Percentiles rank a stretch among this genome's conserved stretches.
phyloP scores from a whole-genome alignment of 768 basidiomycete genomes.

The Cyathus striatus region DNA sequence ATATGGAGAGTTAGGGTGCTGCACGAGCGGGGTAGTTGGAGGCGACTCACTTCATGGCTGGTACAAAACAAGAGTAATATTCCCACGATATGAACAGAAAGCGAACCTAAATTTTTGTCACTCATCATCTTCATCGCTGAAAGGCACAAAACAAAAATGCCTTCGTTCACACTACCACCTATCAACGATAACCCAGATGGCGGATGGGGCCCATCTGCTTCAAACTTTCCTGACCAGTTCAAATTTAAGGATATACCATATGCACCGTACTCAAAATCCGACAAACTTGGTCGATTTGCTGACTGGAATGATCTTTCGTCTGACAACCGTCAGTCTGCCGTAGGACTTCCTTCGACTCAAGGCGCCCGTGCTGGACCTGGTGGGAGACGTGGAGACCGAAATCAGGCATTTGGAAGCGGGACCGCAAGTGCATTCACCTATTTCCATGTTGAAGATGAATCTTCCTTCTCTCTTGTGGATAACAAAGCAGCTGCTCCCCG shows the following conservation, averaged over 20 bases:
- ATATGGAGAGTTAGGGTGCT: constrained; percentile 9
- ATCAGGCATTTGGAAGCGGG: constrained; percentile 85
- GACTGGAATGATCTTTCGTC: constrained; percentile 89
- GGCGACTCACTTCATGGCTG: constrained; percentile 66
- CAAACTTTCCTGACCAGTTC: constrained; percentile 82
- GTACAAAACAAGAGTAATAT: constrained; percentile 17
- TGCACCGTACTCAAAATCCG: constrained; percentile 97
- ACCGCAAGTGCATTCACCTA: constrained; percentile 91
- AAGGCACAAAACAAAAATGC: constrained; percentile 36
- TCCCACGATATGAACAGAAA: constrained; percentile 27
- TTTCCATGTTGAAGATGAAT: constrained; percentile 98
- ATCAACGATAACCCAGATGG: constrained; percentile 92
- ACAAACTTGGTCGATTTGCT: constrained; percentile 95
- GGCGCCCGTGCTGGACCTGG: constrained; percentile 44
- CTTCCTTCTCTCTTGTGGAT: constrained; percentile 94
- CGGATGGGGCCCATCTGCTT: constrained; percentile 85
- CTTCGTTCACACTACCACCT: constrained; percentile 80
- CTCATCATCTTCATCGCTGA: too few relatives aligned
- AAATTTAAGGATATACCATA: constrained; percentile 99
- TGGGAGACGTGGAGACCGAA: constrained; percentile 68
- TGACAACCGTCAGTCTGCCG: constrained; percentile 54
- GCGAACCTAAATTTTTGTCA: constrained; percentile 10
- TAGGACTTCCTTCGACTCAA: constrained; percentile 42
- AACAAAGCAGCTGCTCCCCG: constrained; percentile 71
- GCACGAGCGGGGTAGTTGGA: constrained; percentile 1